These are phyloP conservation scores for Infundibulicybe gibba DNA, from an alignment of 768 basidiomycete species.

Conservation along the genomic window DNA sequence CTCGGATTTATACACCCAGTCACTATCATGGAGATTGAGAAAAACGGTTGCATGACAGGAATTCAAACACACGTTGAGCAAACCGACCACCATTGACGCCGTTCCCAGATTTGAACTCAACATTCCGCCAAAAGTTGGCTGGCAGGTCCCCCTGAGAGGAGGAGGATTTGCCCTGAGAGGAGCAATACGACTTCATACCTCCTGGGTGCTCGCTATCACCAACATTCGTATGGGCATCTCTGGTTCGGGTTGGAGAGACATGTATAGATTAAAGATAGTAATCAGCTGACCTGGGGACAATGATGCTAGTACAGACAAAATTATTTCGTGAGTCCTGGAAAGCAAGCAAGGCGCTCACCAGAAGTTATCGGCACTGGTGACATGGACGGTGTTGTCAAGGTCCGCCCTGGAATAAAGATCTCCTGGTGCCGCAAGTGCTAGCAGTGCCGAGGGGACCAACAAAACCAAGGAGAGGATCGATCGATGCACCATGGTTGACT, in stretches of 20 bases:
- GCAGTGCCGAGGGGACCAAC: background rate
- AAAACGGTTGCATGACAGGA: background rate
- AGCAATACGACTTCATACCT: slow-evolving; percentile 49
- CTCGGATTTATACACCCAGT: slow-evolving; percentile 48
- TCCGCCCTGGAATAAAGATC: slow-evolving; percentile 18
- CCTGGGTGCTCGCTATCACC: slow-evolving; percentile 53
- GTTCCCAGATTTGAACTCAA: slow-evolving; percentile 36
- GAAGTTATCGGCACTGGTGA: slow-evolving; percentile 35
- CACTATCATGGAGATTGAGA: slow-evolving; percentile 22
- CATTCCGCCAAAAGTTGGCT: slow-evolving; percentile 43
- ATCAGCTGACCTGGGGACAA: slow-evolving; percentile 33
- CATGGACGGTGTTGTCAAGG: slow-evolving; percentile 44
- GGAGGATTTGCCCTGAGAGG: slow-evolving; percentile 33
- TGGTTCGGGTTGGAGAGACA: slow-evolving; percentile 8
- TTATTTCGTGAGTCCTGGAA: background rate
- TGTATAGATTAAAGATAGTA: background rate
- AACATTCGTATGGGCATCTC: slow-evolving; percentile 42
- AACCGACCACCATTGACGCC: slow-evolving; percentile 34
- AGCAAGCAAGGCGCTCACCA: slow-evolving; percentile 28
- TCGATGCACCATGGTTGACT: background rate
- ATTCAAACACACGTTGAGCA: slow-evolving; percentile 35
- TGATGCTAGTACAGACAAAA: slow-evolving; percentile 25
- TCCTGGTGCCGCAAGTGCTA: background rate
- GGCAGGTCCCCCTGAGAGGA: slow-evolving; percentile 38
- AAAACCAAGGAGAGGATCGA: background rate